phyloP scores from a whole-genome alignment of 2,329 filamentous ascomycete species.

The Pseudopyrenochaeta lycopersici region DNA sequence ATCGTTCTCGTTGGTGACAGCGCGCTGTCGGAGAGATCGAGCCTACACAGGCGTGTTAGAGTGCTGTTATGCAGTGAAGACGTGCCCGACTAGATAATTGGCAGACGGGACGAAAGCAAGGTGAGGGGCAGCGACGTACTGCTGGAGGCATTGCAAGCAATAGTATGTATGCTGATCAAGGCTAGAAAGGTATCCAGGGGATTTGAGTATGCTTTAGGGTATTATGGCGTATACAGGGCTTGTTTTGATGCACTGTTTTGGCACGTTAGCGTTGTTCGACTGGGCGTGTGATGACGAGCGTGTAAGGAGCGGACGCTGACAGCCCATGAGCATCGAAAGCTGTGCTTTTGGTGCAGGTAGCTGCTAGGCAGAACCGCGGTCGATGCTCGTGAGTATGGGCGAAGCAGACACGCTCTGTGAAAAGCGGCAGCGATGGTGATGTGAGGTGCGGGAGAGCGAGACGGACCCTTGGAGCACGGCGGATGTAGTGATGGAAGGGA shows the following conservation, averaged over 20 bases:
- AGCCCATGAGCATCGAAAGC: conserved; percentile 31
- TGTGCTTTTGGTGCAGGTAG: conserved; percentile 24
- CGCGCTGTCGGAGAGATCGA: conserved; percentile 76
- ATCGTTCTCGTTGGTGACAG: conserved; percentile 90
- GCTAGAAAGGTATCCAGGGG: conserved; percentile 38
- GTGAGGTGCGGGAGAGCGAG: conserved; percentile 37
- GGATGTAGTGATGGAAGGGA: conserved; percentile 34
- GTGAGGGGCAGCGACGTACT: conserved; percentile 54
- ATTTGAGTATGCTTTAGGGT: conserved; percentile 34
- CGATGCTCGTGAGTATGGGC: conserved; percentile 39
- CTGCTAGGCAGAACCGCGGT: conserved; percentile 31
- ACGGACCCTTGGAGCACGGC: conserved; percentile 41
- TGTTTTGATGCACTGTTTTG: conserved; percentile 50
- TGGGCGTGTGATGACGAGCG: conserved; percentile 22
- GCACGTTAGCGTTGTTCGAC: conserved; percentile 34
- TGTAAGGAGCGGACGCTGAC: conserved; percentile 29
- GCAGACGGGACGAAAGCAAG: conserved; percentile 13
- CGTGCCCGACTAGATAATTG: conserved; percentile 15
- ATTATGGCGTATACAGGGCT: conserved; percentile 37
- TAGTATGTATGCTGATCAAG: conserved; percentile 48
- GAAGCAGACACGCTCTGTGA: conserved; percentile 42
- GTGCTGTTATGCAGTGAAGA: conserved; percentile 11
- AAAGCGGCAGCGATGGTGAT: conserved; percentile 44
- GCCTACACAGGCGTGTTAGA: conserved; percentile 63
- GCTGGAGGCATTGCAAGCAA: conserved; percentile 63